Evolutionary conservation across 192 early-diverging fungal species (phyloP).

Genomic region (Podila verticillata): DNA sequence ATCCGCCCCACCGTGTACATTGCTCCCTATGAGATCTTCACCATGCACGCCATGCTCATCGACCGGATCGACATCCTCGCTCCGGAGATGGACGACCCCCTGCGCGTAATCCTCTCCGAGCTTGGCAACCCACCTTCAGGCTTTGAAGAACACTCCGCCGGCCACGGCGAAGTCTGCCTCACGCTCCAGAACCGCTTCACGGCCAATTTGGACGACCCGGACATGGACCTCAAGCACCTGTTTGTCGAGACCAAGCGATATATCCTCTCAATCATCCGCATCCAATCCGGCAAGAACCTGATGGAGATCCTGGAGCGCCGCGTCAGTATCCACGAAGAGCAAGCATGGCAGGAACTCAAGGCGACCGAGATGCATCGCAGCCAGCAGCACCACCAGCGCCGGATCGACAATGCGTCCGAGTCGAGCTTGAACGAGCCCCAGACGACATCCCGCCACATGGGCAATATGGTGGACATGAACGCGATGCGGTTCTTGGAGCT

Average conservation of each 20-base stretch:
- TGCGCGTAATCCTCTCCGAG: conserved; percentile 74
- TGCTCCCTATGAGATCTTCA: conserved; percentile 89
- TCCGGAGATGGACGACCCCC: conserved; percentile 67
- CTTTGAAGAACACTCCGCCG: conserved; percentile 46
- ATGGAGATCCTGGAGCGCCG: conserved; percentile 85
- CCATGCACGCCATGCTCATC: conserved; percentile 84
- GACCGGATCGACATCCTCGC: conserved; percentile 84
- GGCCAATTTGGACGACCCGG: conserved; percentile 57
- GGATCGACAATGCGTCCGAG: conserved; percentile 41
- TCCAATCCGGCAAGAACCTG: conserved; percentile 86
- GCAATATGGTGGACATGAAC: conserved; percentile 60
- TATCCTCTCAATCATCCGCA: conserved; percentile 82
- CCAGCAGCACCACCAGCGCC: conserved; percentile 22
- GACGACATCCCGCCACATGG: conserved; percentile 4
- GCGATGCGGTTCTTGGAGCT: conserved; percentile 77
- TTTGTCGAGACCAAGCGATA: conserved; percentile 92
- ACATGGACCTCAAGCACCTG: conserved; percentile 70
- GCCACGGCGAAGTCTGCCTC: conserved; percentile 70
- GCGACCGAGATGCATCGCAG: conserved; percentile 40
- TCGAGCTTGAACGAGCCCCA: conserved; percentile 16
- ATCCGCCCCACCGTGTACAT: conserved; percentile 91
- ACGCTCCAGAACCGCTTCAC: conserved; percentile 79
- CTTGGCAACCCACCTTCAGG: conserved; percentile 64
- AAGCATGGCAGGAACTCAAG: conserved; percentile 62
- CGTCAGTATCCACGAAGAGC: conserved; percentile 81